Base-by-base conservation (phyloP, 2,329 filamentous ascomycete genomes). In the Aurifilum marmelostoma region DNA sequence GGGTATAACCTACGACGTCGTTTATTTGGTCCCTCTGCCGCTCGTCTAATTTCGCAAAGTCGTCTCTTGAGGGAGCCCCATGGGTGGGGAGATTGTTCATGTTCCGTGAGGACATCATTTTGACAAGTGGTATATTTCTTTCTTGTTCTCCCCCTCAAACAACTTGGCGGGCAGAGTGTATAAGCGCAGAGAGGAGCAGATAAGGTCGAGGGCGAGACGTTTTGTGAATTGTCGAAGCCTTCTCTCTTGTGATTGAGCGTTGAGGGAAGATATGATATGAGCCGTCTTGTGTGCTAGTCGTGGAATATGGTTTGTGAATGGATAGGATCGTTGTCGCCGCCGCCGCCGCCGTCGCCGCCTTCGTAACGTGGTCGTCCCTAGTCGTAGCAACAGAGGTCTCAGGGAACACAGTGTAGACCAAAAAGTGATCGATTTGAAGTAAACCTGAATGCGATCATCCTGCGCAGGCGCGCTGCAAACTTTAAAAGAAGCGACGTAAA, bases 21-120 rank as follows among this genome's bases (percentile, higher is more conserved):
- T 93, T 93, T 72, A 97, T 95, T 80, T 97, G 94, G 76, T 97
- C 93, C 73, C 91, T 87, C 79, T 97, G 94, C 80, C 97, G 94
- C 76, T 97, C 94, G 27, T 89, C 91, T 73, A 98, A 71, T 52
- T 78, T 78, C 67, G 76, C 76, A 65, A 77, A 80, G 69, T 79
- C 78, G 68, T 79, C 78, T 61, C 77, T 73, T 32, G 76, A 73
- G 1, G 78, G 76, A 27, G 70, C 70, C 6, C 68, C 68, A 11
- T 68, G 65, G 37, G 70, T 66, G 16, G 70, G 70, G 24, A 71
- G 63, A 6, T 68, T 66, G 52, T 68, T 70, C 63, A 70, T 67
- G 34, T 61, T 69, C 41, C 69, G 59, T 63, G 69, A 68, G 67
- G 70, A 70, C 70, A 71, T 71, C 70, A 71, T 71, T 58, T 69